These are phyloP conservation scores for Solanum sitiens DNA, from an alignment of 257 asterid genomes.

Conservation along the genomic window DNA sequence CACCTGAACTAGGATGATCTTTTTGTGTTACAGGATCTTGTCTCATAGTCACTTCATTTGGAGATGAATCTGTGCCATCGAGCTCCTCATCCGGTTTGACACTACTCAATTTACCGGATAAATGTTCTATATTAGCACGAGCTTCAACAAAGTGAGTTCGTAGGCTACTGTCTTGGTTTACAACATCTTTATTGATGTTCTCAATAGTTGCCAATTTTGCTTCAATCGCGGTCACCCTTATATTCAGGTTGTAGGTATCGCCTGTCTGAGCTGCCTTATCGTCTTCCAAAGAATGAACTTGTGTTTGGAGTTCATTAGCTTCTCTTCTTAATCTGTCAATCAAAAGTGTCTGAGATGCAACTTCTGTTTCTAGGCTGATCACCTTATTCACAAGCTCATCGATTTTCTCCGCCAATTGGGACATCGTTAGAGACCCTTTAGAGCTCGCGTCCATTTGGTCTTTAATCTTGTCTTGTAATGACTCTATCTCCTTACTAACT, in stretches of 20 bases:
- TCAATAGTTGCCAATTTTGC: constrained; percentile 40
- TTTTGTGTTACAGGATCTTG: not conserved
- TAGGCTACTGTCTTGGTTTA: constrained; percentile 39
- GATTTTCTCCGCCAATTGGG: constrained; percentile 43
- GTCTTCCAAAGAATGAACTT: constrained; percentile 42
- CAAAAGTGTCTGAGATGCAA: constrained; percentile 46
- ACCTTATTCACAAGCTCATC: constrained; percentile 47
- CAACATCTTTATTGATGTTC: constrained; percentile 44
- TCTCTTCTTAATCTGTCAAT: constrained; percentile 41
- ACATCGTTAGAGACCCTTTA: constrained; percentile 28
- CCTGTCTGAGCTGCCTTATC: constrained; percentile 33
- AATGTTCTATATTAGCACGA: constrained; percentile 34
- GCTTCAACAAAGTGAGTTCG: constrained; percentile 48
- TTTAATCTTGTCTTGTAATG: constrained; percentile 6
- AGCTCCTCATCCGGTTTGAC: constrained; percentile 54
- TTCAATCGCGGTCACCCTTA: constrained; percentile 53
- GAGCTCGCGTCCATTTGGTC: constrained; percentile 15
- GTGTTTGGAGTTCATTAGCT: constrained; percentile 34
- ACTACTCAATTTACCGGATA: constrained; percentile 42
- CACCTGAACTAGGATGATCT: not conserved
- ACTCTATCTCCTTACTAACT: constrained; percentile 5
- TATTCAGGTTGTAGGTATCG: constrained; percentile 28
- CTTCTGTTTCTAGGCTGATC: constrained; percentile 39
- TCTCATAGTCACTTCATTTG: not conserved
- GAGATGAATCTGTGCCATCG: constrained; percentile 12